Base-by-base conservation (phyloP, 805 yeast species). In the Millerozyma acaciae region DNA sequence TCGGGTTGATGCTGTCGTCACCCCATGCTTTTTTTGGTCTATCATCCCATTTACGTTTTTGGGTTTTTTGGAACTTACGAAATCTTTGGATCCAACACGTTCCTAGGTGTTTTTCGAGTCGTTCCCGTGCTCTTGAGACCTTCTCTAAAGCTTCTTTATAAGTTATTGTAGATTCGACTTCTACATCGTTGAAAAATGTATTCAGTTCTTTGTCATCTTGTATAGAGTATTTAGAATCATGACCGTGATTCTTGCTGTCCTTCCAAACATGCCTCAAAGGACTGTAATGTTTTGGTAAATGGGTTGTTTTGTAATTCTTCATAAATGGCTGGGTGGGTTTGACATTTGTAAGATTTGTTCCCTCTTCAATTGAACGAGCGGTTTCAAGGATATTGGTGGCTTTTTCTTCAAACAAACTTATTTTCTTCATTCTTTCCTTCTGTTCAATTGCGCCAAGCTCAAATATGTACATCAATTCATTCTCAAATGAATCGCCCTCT, bases 401-500 rank as follows among this genome's bases (percentile, higher is more conserved):
- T 34, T 42, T 47, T 28, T 61, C 57, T 10, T 67, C 68, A 28
- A 66, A 68, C 8, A 57, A 36, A 5, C 64, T 53, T 25, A 44
- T 32, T 29, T 83, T 79, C 16, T 73, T 75, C 8, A 75, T 31
- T 40, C 96, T 66, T 32, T 67, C 62, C 42, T 64, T 68, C 50
- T 86, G 94, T 44, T 80, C 90, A n/a, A 67, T 38, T 14, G 60
- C 32, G 1, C 95, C 95, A 8, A 82, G 65, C 44, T 80, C 80
- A 47, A 72, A 78, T 17, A 81, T 75, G 48, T 75, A 64, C 15
- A 76, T 72, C 29, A 89, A 59, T 45, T 85, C 80, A 6, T 78
- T 66, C 55, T 90, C 97, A 53, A 89, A 88, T 6, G 95, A 90
- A 56, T 90, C 97, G 54, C 85, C 95, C 35, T 85, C 95, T 42